phyloP scores from a whole-genome alignment of 768 basidiomycete genomes.

The Suillus subalutaceus region DNA sequence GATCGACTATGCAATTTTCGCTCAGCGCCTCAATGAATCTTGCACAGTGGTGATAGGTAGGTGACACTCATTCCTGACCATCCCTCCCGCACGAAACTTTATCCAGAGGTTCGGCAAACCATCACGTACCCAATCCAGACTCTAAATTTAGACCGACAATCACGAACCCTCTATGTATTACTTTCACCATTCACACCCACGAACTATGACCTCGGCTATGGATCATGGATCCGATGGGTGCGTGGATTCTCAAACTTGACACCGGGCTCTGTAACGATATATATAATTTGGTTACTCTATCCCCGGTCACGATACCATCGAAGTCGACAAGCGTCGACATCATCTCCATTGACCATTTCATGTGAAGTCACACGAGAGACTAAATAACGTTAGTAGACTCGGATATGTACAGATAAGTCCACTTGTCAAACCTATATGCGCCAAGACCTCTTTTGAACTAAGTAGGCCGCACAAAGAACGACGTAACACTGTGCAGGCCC shows the following conservation, averaged over 20 bases:
- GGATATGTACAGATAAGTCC: background rate
- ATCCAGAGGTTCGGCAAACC: background rate
- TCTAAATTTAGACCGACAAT: conserved; percentile 7
- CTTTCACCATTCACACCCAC: background rate
- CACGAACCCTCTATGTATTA: background rate
- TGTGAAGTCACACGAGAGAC: conserved; percentile 52
- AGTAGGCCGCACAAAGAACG: background rate
- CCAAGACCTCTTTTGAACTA: background rate
- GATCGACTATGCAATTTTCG: background rate
- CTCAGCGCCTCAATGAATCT: background rate
- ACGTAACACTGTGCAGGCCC: background rate
- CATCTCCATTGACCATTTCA: conserved; percentile 37
- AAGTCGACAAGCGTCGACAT: conserved; percentile 40
- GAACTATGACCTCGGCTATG: background rate
- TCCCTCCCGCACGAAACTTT: background rate
- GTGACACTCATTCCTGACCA: background rate
- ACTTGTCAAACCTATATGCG: background rate
- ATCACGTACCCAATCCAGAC: background rate
- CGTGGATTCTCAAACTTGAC: background rate
- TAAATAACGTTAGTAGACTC: background rate
- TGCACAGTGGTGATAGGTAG: background rate
- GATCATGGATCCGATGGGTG: background rate
- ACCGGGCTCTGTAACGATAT: background rate
- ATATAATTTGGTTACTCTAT: conserved; percentile 35
- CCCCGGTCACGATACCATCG: conserved; percentile 49